Evolutionary conservation across 164 flowering plant genomes (phyloP).

Genomic region (Protea cynaroides): DNA sequence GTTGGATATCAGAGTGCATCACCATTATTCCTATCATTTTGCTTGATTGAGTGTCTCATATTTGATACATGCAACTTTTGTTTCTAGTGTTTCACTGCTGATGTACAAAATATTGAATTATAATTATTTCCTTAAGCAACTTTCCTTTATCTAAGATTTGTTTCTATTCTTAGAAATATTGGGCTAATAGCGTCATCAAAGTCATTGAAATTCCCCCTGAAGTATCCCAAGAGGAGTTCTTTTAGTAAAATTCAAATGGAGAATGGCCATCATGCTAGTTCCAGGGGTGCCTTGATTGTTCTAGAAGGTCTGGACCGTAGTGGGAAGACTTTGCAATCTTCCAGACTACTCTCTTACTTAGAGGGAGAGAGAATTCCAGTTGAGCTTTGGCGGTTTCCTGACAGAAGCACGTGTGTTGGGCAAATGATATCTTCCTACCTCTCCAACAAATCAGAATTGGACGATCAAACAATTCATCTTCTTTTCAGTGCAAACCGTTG

Average conservation of each 20-base stretch:
- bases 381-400: slow-evolving; percentile 73
- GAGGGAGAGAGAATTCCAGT: slow-evolving; percentile 45
- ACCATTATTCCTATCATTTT: no score
- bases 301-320: slow-evolving; percentile 83
- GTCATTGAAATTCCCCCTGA: slow-evolving; percentile 13
- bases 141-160: background rate
- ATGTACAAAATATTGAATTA: background rate
- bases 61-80: background rate
- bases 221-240: slow-evolving; percentile 13
- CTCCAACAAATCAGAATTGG: slow-evolving; percentile 55
- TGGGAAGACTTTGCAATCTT: slow-evolving; percentile 67
- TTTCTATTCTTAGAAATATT: slow-evolving; percentile 15
- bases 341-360: slow-evolving; percentile 38
- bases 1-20: no score
- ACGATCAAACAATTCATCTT: slow-evolving; percentile 72
- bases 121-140: background rate
- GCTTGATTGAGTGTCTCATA: no score
- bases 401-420: slow-evolving; percentile 63
- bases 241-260: slow-evolving; percentile 36
- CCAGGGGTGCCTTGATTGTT: slow-evolving; percentile 74
- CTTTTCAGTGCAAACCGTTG: slow-evolving; percentile 85
- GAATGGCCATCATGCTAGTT: slow-evolving; percentile 12
- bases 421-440: slow-evolving; percentile 77
- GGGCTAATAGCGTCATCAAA: slow-evolving; percentile 12
- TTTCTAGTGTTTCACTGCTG: no score